Conservation (phyloP, 2,329 filamentous ascomycete genomes). For the Diplodia sapinea region DNA sequence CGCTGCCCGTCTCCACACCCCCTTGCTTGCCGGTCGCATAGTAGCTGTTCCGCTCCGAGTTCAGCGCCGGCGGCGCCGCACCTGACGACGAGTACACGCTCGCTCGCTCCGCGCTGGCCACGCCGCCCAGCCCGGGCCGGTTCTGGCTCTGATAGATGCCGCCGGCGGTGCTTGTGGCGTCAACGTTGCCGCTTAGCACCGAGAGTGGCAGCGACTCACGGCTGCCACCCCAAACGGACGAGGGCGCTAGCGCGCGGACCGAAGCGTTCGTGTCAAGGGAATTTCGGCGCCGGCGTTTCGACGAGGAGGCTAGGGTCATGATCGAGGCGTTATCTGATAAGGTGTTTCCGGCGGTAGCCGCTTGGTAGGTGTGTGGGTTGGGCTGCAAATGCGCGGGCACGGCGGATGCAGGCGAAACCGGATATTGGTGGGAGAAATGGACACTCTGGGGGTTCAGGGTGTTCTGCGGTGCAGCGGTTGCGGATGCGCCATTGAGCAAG, state of each 20-base stretch:
- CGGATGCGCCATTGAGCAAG: constrained; percentile 46
- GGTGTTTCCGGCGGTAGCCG: constrained; percentile 81
- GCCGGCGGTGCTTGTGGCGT: constrained; percentile 55
- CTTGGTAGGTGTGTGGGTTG: constrained; percentile 71
- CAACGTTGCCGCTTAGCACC: constrained; percentile 74
- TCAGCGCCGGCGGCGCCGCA: constrained; percentile 65
- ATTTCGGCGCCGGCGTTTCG: constrained; percentile 75
- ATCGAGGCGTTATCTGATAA: constrained; percentile 87
- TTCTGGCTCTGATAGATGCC: constrained; percentile 60
- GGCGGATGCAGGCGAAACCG: constrained; percentile 68
- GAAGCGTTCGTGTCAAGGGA: constrained; percentile 87
- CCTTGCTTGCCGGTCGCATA: constrained; percentile 61
- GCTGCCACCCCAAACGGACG: constrained; percentile 80
- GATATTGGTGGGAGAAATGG: constrained; percentile 65
- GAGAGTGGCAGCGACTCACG: constrained; percentile 80
- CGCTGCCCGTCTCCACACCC: constrained; percentile 70
- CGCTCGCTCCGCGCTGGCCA: constrained; percentile 69
- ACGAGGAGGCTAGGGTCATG: constrained; percentile 81
- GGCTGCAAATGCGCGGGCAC: constrained; percentile 73
- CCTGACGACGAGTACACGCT: constrained; percentile 79
- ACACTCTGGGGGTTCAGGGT: constrained; percentile 44
- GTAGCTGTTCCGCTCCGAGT: constrained; percentile 83
- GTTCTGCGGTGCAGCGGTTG: constrained; percentile 41
- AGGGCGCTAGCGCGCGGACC: constrained; percentile 81
- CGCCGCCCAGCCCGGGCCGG: constrained; percentile 59